These are phyloP conservation scores for Volvox carteri DNA, from an alignment of 163 green algal genomes.

Conservation along the genomic window DNA sequence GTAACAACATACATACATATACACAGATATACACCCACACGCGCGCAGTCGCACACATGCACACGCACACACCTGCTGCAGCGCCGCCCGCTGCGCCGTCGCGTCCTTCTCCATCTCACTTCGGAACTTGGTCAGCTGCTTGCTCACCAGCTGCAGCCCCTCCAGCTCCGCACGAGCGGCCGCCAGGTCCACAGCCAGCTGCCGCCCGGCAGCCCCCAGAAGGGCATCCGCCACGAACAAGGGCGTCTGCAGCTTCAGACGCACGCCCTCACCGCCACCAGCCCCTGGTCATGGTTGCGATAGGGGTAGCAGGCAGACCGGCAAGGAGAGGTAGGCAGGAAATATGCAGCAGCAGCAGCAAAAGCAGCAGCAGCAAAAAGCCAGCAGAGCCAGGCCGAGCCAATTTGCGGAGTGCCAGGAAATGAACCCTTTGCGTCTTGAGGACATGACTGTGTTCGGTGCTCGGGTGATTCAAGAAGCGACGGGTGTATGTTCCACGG, in stretches of 20 bases:
- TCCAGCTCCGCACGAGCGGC: conserved; percentile 59
- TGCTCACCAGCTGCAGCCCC: conserved; percentile 63
- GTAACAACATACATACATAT: too few relatives aligned
- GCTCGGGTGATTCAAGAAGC: too few relatives aligned
- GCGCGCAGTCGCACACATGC: neutral
- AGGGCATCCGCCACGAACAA: conserved; percentile 92
- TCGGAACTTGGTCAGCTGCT: conserved; percentile 60
- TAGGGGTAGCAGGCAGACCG: too few relatives aligned
- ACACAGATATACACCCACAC: neutral
- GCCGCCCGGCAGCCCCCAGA: conserved; percentile 72
- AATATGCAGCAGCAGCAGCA: neutral
- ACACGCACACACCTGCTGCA: conserved; percentile 52
- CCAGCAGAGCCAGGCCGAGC: too few relatives aligned
- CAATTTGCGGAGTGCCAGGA: too few relatives aligned
- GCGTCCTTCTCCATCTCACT: conserved; percentile 70
- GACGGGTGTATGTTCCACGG: too few relatives aligned
- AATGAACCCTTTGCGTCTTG: too few relatives aligned
- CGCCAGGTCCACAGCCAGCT: conserved; percentile 57
- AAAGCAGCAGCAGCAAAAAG: neutral
- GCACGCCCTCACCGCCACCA: conserved; percentile 85
- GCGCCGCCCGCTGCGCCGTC: conserved; percentile 61
- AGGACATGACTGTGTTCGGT: too few relatives aligned
- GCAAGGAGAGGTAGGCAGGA: neutral
- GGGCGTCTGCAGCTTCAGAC: conserved; percentile 97
- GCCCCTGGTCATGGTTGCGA: too few relatives aligned